Evolutionary conservation across 2,329 filamentous ascomycete species (phyloP).

Genomic region (Clarireedia monteithiana): DNA sequence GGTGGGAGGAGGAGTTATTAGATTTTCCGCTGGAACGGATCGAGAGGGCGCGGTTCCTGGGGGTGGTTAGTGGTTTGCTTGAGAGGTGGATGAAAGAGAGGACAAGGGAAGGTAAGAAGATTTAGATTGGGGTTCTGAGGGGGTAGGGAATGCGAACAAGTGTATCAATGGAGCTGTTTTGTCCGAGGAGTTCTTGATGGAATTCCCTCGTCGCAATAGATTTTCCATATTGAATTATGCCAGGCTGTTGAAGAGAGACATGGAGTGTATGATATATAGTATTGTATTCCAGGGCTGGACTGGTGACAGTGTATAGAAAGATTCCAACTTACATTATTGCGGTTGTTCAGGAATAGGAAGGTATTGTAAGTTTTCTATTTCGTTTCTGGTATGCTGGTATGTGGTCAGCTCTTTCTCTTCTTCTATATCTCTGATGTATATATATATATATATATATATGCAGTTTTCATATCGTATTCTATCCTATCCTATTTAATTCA

Average conservation of each 20-base stretch:
- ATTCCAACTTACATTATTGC: conserved; percentile 4
- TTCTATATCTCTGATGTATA: background rate
- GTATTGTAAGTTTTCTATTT: no score
- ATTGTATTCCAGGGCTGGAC: no score
- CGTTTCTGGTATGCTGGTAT: no score
- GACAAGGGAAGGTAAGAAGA: background rate
- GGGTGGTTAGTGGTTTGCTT: background rate
- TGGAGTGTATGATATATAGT: background rate
- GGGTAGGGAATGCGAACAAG: background rate
- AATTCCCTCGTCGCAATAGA: conserved; percentile 3
- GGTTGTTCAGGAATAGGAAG: no score
- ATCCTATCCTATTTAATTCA: no score
- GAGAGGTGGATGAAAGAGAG: background rate
- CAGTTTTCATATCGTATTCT: no score
- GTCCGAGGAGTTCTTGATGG: background rate
- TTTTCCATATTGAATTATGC: background rate
- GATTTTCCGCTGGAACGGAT: conserved; percentile 47
- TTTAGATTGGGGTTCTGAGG: background rate
- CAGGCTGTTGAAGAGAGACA: background rate
- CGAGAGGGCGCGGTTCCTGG: conserved; percentile 66
- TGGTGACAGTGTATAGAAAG: background rate
- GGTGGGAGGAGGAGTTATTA: conserved; percentile 38
- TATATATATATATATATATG: no score
- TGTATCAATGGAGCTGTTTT: conserved; percentile 4
- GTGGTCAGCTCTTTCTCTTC: conserved; percentile 1